Conservation (phyloP, 805 yeast species). For the Pichia cabralensis region DNA sequence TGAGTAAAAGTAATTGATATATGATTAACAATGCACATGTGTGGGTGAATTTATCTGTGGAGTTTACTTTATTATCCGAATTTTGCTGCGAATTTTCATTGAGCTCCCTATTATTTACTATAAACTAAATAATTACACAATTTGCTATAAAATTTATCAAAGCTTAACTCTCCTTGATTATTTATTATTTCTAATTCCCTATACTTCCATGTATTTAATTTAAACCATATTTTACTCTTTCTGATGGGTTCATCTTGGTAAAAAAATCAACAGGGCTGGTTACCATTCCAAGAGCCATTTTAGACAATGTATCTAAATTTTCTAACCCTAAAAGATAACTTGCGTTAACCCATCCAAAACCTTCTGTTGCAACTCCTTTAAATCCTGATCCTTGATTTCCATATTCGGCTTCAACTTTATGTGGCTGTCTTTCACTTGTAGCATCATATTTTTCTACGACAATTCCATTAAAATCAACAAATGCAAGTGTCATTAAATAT, state of each 20-base stretch:
- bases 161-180: too few species aligned
- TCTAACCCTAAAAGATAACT: slow-evolving; percentile 67
- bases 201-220: too few species aligned
- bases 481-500: slow-evolving; percentile 78
- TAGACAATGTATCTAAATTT: slow-evolving; percentile 53
- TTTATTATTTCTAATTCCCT: too few species aligned
- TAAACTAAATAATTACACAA: too few species aligned
- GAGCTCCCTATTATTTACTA: too few species aligned
- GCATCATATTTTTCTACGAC: slow-evolving; percentile 95
- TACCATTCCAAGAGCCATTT: slow-evolving; percentile 69
- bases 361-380: slow-evolving; percentile 89
- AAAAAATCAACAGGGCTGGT: slow-evolving; percentile 65
- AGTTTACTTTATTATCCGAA: too few species aligned
- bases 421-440: slow-evolving; percentile 72
- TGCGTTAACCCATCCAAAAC: slow-evolving; percentile 98
- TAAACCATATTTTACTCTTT: slow-evolving; percentile 29
- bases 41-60: too few species aligned
- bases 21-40: too few species aligned
- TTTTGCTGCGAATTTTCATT: too few species aligned
- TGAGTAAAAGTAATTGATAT: too few species aligned
- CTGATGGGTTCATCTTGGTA: slow-evolving; percentile 32
- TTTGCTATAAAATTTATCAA: too few species aligned
- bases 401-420: slow-evolving; percentile 88
- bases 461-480: slow-evolving; percentile 87
- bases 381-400: slow-evolving; percentile 94